Evolutionary conservation across 257 asterid genomes (phyloP), one percentile per base, ranked within the genome.

Genomic region (Avicennia marina): DNA sequence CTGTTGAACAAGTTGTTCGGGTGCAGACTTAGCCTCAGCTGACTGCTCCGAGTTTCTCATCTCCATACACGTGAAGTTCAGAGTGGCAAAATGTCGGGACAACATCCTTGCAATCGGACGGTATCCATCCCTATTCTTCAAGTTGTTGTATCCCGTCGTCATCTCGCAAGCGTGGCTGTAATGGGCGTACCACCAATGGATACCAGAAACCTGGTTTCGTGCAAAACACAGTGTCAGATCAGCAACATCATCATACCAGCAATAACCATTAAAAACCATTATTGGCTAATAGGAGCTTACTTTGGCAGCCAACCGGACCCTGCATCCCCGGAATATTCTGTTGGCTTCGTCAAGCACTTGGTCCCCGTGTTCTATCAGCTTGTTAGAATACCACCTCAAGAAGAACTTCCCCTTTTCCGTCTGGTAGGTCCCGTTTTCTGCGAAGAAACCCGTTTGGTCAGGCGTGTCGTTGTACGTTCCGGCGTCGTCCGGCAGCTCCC

Each of bases 131-230:
- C 95, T 75, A 20, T 68, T 76, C 12, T 59, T 56, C 61, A 64
- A 5, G 78, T 88, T 88, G 47, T 85, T 85, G 73, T 76, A 88
- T 19, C 94, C 95, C 0, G 81, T 78, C 4, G 97, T 86, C 60
- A 89, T 45, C 75, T 89, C 97, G 7, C 95, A 80, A 6, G 97
- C 97, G 12, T 85, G 97, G 20, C 90, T 83, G 17, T 80, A 72
- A 45, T 89, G 86, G 21, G 41, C 64, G 71, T 81, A 89, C 97
- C 95, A 89, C 97, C 97, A 89, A 55, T 85, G 89, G 60, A 83
- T 79, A 11, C 94, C 94, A 17, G 95, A 76, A 38, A 89, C 83
- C 95, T 88, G 64, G 56, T 48, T 21, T 9, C 5, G 18, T 10
- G 9, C 5, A 17, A 18, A 40, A 40, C 17, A 8, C 31, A 47